A percentile compares a stretch with the other conserved stretches of the same genome.
Conservation (phyloP, 805 yeast genomes). For the Saccharomycopsis sp. region DNA sequence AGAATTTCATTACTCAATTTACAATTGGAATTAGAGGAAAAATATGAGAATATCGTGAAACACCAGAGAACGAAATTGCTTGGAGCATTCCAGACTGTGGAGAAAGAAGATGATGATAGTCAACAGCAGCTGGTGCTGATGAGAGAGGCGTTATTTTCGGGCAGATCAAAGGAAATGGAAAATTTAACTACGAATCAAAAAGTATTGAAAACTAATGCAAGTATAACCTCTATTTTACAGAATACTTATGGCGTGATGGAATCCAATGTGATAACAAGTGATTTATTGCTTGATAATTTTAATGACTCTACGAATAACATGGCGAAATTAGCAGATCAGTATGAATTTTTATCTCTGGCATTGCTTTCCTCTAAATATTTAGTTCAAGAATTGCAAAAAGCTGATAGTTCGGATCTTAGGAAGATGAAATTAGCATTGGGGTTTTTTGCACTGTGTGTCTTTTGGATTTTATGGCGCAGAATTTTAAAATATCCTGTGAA, state of each 20-base stretch:
- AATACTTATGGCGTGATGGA: slow-evolving; percentile 18
- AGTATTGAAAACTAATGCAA: slow-evolving; percentile 18
- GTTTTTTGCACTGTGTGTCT: slow-evolving; percentile 15
- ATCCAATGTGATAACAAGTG: slow-evolving; percentile 18
- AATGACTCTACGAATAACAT: slow-evolving; percentile 16
- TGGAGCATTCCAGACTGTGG: not conserved
- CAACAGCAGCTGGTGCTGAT: no score
- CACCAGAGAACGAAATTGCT: not conserved
- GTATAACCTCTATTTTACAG: slow-evolving; percentile 14
- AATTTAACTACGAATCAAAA: slow-evolving; percentile 16
- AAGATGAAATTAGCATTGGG: slow-evolving; percentile 19
- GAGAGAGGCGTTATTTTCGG: slow-evolving; percentile 1
- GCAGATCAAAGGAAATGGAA: slow-evolving; percentile 6
- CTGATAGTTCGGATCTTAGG: slow-evolving; percentile 16
- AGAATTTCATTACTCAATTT: not conserved
- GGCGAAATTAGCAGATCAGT: slow-evolving; percentile 12
- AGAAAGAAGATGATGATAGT: not conserved
- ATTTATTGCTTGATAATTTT: slow-evolving; percentile 17
- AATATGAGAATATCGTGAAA: not conserved
- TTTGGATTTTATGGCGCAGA: slow-evolving; percentile 20
- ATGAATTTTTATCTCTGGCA: slow-evolving; percentile 10
- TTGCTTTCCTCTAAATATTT: slow-evolving; percentile 13
- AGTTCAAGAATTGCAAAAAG: slow-evolving; percentile 18
- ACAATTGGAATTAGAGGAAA: slow-evolving; percentile 8
- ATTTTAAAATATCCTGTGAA: slow-evolving; percentile 18